Conservation (phyloP, 2,329 filamentous ascomycete genomes). For the Aspergillus floridensis region DNA sequence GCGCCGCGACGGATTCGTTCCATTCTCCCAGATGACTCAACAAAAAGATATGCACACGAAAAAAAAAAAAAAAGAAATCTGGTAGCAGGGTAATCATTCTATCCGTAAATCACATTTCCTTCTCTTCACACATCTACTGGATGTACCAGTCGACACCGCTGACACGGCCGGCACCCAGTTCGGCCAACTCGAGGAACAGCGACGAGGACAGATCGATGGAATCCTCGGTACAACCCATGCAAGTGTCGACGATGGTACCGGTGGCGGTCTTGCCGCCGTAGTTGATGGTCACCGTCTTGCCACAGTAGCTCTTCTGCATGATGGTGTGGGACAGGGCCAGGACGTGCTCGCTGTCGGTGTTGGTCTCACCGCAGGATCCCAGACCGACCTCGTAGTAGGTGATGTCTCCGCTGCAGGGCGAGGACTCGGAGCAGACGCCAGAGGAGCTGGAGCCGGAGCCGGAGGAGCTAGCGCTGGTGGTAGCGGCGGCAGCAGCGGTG, state of each 20-base stretch:
- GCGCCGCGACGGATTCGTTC: neutral
- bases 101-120: neutral
- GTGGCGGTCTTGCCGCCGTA: slow-evolving; percentile 57
- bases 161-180: slow-evolving; percentile 40
- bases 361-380: slow-evolving; percentile 62
- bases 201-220: slow-evolving; percentile 62
- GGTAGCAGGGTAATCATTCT: slow-evolving; percentile 1
- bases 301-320: slow-evolving; percentile 71
- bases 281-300: slow-evolving; percentile 63
- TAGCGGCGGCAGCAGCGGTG: neutral
- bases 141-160: slow-evolving; percentile 43
- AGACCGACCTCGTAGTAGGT: slow-evolving; percentile 72
- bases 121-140: slow-evolving; percentile 23
- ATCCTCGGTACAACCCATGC: slow-evolving; percentile 60
- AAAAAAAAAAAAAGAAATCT: neutral
- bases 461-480: neutral
- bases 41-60: neutral
- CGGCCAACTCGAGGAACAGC: slow-evolving; percentile 53
- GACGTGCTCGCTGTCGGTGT: slow-evolving; percentile 59
- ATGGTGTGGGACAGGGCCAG: slow-evolving; percentile 66
- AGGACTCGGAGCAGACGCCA: slow-evolving; percentile 26
- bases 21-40: neutral
- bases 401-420: slow-evolving; percentile 57
- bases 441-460: slow-evolving; percentile 19
- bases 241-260: slow-evolving; percentile 70